phyloP scores from a whole-genome alignment of 2,329 filamentous ascomycete species.

The Tolypocladium tropicale region DNA sequence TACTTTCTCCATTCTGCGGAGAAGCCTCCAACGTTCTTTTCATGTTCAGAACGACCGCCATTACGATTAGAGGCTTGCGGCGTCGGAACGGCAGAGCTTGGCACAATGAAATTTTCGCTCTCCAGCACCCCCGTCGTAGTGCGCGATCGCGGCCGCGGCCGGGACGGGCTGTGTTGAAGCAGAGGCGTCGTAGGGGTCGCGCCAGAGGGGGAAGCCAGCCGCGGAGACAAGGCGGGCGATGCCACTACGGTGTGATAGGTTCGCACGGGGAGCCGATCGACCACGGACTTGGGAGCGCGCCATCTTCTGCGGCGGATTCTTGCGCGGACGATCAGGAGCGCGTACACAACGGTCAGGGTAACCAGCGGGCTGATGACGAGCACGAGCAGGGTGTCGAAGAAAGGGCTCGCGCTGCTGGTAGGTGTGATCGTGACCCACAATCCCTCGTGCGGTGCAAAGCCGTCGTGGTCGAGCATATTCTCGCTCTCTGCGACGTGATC shows the following conservation, averaged over 20 bases:
- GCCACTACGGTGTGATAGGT: constrained; percentile 81
- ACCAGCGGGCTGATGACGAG: constrained; percentile 91
- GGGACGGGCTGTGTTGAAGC: constrained; percentile 47
- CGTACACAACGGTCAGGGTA: constrained; percentile 87
- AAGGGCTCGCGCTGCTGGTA: constrained; percentile 79
- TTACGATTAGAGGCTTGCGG: constrained; percentile 22
- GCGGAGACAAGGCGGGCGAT: constrained; percentile 41
- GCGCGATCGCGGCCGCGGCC: constrained; percentile 51
- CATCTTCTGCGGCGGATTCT: constrained; percentile 82
- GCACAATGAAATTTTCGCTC: constrained; percentile 33
- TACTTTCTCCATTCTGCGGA: constrained; percentile 53
- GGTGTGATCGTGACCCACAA: constrained; percentile 96
- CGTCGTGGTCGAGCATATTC: constrained; percentile 4
- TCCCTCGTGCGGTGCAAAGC: constrained; percentile 44
- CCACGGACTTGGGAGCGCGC: constrained; percentile 94
- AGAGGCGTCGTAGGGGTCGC: constrained; percentile 72
- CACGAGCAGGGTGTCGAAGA: constrained; percentile 93
- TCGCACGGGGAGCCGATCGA: constrained; percentile 86
- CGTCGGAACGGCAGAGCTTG: constrained; percentile 30
- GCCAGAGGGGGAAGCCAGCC: constrained; percentile 52
- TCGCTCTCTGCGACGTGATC: constrained; percentile 8
- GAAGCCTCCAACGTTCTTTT: constrained; percentile 33
- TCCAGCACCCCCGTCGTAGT: constrained; percentile 53
- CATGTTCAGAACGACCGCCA: constrained; percentile 27
- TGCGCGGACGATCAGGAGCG: constrained; percentile 74